These are phyloP conservation scores for Malus domestica DNA, from an alignment of 306 rosid species.

Conservation along the genomic window ASM211411v1 NC_041804.1:22712501-22713000, in stretches of 20 bases:
- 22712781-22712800: constrained; percentile 55
- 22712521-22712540: too few species aligned
- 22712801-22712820: constrained; percentile 50
- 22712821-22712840: constrained; percentile 9
- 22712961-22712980: constrained; percentile 62
- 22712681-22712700: background rate
- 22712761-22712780: constrained; percentile 61
- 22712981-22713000: constrained; percentile 41
- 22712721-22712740: background rate
- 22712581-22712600: too few species aligned
- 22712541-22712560: too few species aligned
- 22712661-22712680: background rate
- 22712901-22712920: constrained; percentile 6
- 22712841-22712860: constrained; percentile 6
- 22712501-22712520: too few species aligned
- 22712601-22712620: too few species aligned
- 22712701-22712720: background rate
- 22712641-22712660: background rate
- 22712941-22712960: constrained; percentile 78
- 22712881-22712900: background rate
- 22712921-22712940: constrained; percentile 66
- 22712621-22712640: background rate
- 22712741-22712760: constrained; percentile 7
- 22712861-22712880: constrained; percentile 13
- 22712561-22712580: too few species aligned